Conservation (phyloP, 2,329 filamentous ascomycete species). For the Colletotrichum sp. region DNA sequence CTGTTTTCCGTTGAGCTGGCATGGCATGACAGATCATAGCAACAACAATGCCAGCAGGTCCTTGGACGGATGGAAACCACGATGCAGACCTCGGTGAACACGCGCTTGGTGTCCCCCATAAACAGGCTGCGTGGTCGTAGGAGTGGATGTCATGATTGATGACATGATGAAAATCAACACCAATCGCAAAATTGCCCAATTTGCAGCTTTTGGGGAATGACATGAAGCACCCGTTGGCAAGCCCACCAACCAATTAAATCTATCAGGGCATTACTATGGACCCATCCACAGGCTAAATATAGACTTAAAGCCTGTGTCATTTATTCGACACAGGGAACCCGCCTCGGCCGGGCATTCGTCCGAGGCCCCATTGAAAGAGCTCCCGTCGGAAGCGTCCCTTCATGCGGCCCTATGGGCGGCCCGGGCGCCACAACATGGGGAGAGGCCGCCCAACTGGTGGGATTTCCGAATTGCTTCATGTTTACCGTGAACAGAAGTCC, state of each 20-base stretch:
- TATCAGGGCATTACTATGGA: background rate
- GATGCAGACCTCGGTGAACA: background rate
- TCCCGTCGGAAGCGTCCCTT: background rate
- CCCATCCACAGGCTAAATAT: background rate
- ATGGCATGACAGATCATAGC: background rate
- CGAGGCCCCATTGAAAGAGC: background rate
- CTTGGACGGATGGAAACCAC: background rate
- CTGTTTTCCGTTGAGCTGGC: background rate
- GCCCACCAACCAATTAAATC: background rate
- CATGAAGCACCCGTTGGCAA: background rate
- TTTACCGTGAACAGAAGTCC: background rate
- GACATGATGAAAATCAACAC: background rate
- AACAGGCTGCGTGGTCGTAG: background rate
- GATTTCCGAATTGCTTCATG: background rate
- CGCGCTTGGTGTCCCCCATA: accelerated
- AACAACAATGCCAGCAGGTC: background rate
- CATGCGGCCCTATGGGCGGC: background rate
- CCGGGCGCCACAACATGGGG: background rate
- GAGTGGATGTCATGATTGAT: background rate
- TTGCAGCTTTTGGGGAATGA: background rate
- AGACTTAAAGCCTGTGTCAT: background rate
- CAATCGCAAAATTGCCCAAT: background rate
- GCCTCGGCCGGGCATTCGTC: background rate
- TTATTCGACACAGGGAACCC: background rate
- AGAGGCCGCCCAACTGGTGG: background rate